Conservation (phyloP, 805 yeast genomes). For the Maudiozyma serrabonitensis region DNA sequence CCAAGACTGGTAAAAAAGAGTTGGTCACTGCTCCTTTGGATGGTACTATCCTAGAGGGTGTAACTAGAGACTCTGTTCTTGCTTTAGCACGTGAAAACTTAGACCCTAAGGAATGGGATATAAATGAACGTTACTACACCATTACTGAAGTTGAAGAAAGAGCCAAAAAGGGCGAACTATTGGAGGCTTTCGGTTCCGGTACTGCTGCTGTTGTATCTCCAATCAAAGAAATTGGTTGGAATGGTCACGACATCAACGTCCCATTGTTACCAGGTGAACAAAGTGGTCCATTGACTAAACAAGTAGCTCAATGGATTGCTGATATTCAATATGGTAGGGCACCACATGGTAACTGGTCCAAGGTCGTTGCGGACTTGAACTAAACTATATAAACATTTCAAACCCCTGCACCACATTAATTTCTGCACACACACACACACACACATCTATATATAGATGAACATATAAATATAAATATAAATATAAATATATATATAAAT, state of each 20-base stretch:
- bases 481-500: background rate
- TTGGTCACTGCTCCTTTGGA: conserved; percentile 92
- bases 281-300: conserved; percentile 65
- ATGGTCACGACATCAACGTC: conserved; percentile 57
- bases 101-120: conserved; percentile 63
- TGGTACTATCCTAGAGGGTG: conserved; percentile 94
- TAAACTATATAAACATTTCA: background rate
- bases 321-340: conserved; percentile 82
- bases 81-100: conserved; percentile 66
- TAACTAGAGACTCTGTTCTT: conserved; percentile 83
- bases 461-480: background rate
- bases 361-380: conserved; percentile 25
- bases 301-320: conserved; percentile 74
- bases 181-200: conserved; percentile 96
- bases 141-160: conserved; percentile 71
- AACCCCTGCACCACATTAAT: no score
- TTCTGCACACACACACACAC: no score
- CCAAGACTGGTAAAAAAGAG: conserved; percentile 70
- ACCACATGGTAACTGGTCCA: conserved; percentile 45
- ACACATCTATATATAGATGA: no score
- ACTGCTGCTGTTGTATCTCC: conserved; percentile 97
- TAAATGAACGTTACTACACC: conserved; percentile 74
- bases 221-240: conserved; percentile 75
- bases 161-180: conserved; percentile 67
- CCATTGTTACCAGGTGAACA: conserved; percentile 75